Conservation (phyloP, 495 filamentous ascomycete species). For the Neurospora tetraspora region DNA sequence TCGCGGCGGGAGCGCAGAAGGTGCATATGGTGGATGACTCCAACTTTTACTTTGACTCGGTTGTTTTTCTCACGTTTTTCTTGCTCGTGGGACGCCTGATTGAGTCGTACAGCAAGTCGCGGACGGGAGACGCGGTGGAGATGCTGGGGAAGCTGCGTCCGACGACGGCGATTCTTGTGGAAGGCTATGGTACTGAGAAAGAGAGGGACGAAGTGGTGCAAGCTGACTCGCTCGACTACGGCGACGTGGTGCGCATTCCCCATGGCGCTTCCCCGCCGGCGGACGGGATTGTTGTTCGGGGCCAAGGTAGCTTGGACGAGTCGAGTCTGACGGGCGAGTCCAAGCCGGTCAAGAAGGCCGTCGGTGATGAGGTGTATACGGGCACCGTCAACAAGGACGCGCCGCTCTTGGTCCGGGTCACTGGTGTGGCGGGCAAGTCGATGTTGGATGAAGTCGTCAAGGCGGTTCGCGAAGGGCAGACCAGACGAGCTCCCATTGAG, state of each 20-base stretch:
- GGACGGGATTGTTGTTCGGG: constrained; percentile 62
- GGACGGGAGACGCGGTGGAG: constrained; percentile 80
- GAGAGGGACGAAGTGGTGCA: constrained; percentile 34
- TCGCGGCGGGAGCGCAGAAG: constrained; percentile 47
- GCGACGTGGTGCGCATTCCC: constrained; percentile 65
- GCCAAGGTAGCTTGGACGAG: constrained; percentile 70
- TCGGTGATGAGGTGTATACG: constrained; percentile 66
- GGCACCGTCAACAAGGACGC: constrained; percentile 78
- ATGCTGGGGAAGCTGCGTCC: constrained; percentile 71
- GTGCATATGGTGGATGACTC: constrained; percentile 31
- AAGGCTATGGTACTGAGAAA: constrained; percentile 23
- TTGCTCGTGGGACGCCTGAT: constrained; percentile 69
- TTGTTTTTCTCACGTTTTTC: constrained; percentile 89
- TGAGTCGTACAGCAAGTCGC: constrained; percentile 88
- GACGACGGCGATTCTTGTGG: constrained; percentile 63
- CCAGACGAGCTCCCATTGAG: constrained; percentile 77
- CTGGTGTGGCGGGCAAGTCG: constrained; percentile 61
- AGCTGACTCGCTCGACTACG: constrained; percentile 73
- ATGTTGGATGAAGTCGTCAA: constrained; percentile 90
- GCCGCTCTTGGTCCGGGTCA: constrained; percentile 59
- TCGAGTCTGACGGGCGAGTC: constrained; percentile 88
- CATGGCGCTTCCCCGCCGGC: constrained; percentile 79
- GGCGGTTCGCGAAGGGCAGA: constrained; percentile 86
- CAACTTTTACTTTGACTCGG: constrained; percentile 84
- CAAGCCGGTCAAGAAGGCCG: constrained; percentile 55